Percentiles rank a stretch among this genome's conserved stretches.
Conservation (phyloP, 352 stramenopile species). For the Globisporangium heterothallicum region DNA sequence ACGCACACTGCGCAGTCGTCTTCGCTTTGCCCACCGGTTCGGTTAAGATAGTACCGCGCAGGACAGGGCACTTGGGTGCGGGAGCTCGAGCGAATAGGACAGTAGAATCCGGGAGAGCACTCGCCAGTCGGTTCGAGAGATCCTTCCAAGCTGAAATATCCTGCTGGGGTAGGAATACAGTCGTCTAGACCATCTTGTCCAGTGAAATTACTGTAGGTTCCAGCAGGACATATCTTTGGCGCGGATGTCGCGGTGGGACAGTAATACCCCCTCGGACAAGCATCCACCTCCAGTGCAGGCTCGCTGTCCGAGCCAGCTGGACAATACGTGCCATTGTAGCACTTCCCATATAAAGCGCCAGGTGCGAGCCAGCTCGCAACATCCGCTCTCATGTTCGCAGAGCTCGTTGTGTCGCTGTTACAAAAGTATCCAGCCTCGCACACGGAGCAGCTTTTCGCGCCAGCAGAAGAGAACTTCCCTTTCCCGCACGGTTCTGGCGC, state of each 20-base stretch:
- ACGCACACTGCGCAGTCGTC: conserved; percentile 74
- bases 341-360: conserved; percentile 61
- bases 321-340: conserved; percentile 88
- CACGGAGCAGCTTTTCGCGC: conserved; percentile 44
- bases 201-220: conserved; percentile 81
- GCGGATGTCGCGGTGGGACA: conserved; percentile 64
- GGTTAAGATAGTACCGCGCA: conserved; percentile 69
- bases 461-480: conserved; percentile 50
- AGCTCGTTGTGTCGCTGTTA: conserved; percentile 59
- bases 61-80: conserved; percentile 74
- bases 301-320: conserved; percentile 57
- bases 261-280: conserved; percentile 78
- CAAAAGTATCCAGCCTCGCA: conserved; percentile 82
- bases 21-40: conserved; percentile 47
- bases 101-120: conserved; percentile 83
- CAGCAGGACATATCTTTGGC: conserved; percentile 73
- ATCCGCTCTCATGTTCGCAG: conserved; percentile 52
- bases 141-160: conserved; percentile 63
- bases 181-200: conserved; percentile 69
- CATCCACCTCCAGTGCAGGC: conserved; percentile 59
- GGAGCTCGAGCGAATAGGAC: conserved; percentile 59
- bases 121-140: conserved; percentile 47
- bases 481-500: conserved; percentile 63
- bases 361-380: conserved; percentile 49
- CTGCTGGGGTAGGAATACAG: conserved; percentile 66